Percentiles rank a stretch among this genome's conserved stretches.
Evolutionary conservation across 257 asterid genomes (phyloP).

Genomic region (Nicotiana noctiflora): DNA sequence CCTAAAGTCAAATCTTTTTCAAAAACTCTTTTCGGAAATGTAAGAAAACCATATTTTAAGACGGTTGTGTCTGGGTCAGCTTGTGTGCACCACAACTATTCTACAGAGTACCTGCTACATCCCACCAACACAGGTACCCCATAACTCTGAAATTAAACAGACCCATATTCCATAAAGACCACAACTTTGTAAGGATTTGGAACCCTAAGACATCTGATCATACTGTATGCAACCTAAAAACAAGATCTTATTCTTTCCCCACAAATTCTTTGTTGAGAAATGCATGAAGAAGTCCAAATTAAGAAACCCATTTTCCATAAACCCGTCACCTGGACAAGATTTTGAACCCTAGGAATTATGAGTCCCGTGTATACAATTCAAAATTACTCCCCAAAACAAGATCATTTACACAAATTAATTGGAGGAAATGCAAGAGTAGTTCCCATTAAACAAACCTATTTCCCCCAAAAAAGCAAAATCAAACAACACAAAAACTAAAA

Average conservation of each 20-base stretch:
- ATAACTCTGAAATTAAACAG: not conserved
- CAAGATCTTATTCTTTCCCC: not conserved
- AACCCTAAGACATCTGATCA: not conserved
- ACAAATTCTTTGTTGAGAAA: not conserved
- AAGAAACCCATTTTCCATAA: not conserved
- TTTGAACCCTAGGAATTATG: not conserved
- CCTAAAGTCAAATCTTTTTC: not conserved
- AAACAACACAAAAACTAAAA: conserved; percentile 3
- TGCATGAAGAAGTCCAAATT: not conserved
- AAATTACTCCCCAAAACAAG: not conserved
- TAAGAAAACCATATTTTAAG: not conserved
- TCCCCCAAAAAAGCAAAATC: not conserved
- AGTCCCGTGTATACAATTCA: not conserved
- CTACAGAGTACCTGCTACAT: no score
- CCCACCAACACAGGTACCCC: no score
- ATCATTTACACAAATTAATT: not conserved
- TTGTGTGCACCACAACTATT: not conserved
- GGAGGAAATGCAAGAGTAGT: not conserved
- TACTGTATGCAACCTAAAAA: not conserved
- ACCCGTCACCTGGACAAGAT: no score
- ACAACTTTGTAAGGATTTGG: not conserved
- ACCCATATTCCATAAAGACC: not conserved
- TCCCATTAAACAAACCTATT: not conserved
- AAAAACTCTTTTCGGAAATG: not conserved
- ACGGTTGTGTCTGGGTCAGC: not conserved